Base-by-base conservation (phyloP, 441 rosid genomes). In the Pelargonium myrrhifolium region DNA sequence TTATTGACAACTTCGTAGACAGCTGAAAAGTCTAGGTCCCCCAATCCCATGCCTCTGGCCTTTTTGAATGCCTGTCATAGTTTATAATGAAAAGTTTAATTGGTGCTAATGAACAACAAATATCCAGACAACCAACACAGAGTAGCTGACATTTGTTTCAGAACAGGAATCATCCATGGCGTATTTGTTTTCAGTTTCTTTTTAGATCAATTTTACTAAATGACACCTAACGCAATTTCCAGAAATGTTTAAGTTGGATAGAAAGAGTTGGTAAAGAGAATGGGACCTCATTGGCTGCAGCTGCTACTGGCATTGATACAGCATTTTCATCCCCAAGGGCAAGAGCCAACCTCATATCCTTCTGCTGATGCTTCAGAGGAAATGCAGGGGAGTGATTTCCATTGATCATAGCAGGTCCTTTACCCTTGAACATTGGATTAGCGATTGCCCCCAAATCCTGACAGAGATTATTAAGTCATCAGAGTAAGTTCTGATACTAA, bases 271-370 rank as follows among this genome's bases (percentile, higher is more conserved):
- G 15, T 8, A 9, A 53, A 53, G 22, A 66, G 53, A 74, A 65
- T 22, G 59, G 4, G 26, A 88, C 98, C 95, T 93, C 97, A 72
- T 87, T 89, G 40, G 98, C 86, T 47, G 93, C 95, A 2, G 97
- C 98, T 15, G 96, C 96, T 17, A 90, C 85, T 43, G 96, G 98
- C 97, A 90, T 89, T 35, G 98, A 81, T 28, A 90, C 81, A 21
- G 90, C 90, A 66, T 84, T 87, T 79, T 89, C 91, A 75, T 93
- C 98, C n/a, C 98, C 98, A 18, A 93, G 96, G 35, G 92, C 90
- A 66, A 93, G 87, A 73, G 98, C 98, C 83, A 93, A 70, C 77
- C 97, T 89, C 89, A 90, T 81, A 79, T 93, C 96, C 74, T 90
- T 93, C 79, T 90, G 98, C 80, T 90, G 94, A 84, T 93, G 98